Evolutionary conservation across 768 basidiomycete species (phyloP).

Genomic region (Galerina sulciceps): DNA sequence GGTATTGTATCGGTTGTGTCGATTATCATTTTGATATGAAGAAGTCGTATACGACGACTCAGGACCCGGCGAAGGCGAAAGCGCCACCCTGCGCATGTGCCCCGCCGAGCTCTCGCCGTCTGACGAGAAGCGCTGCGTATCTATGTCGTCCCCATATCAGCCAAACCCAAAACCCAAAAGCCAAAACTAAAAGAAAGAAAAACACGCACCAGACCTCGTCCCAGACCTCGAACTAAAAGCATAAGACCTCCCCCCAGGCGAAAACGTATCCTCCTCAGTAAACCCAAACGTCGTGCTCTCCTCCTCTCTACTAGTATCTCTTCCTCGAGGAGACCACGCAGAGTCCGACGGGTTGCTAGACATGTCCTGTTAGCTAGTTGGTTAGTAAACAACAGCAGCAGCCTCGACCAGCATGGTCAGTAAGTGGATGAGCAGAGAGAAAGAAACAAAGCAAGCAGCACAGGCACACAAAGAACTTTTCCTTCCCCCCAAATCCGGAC

Average conservation of each 20-base stretch:
- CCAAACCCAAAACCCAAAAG: too few species aligned
- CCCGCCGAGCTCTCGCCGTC: slow-evolving; percentile 51
- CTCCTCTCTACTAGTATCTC: too few species aligned
- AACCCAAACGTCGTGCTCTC: slow-evolving; percentile 61
- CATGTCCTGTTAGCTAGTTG: too few species aligned
- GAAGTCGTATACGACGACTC: too few species aligned
- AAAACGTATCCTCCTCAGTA: slow-evolving; percentile 46
- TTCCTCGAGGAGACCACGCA: slow-evolving; percentile 65
- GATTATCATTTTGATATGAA: slow-evolving; percentile 35
- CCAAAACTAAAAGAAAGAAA: neutral
- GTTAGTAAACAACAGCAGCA: slow-evolving; percentile 9
- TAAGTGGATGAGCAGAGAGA: neutral
- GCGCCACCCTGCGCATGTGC: slow-evolving; percentile 54
- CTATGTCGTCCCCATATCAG: too few species aligned
- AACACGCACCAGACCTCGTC: slow-evolving; percentile 54
- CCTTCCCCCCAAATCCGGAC: slow-evolving; percentile 6
- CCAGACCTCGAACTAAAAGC: slow-evolving; percentile 54
- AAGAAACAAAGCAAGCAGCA: neutral
- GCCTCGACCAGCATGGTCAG: neutral
- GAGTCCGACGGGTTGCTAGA: slow-evolving; percentile 46
- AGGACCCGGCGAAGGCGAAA: slow-evolving; percentile 67
- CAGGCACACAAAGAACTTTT: slow-evolving; percentile 6
- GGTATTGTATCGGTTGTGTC: too few species aligned
- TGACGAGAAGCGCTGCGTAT: slow-evolving; percentile 50
- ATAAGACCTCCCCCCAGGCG: slow-evolving; percentile 65